Evolutionary conservation across 192 early-diverging fungal genomes (phyloP).

Genomic region (Cladochytrium replicatum): DNA sequence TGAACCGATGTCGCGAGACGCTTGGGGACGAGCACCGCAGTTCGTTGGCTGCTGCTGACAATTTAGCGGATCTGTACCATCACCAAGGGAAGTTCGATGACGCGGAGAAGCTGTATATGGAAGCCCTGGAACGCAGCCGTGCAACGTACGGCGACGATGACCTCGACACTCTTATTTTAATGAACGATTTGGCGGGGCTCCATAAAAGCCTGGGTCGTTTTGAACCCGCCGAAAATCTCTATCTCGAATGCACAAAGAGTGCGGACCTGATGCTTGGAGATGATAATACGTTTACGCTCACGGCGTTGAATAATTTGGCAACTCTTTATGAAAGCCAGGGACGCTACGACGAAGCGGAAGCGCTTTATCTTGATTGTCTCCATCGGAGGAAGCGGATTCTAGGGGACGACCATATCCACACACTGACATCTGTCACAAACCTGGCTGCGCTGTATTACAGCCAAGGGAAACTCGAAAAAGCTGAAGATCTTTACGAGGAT

Average conservation of each 20-base stretch:
- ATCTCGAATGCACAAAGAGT: not conserved
- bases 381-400: conserved; percentile 12
- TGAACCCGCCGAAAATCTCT: not conserved
- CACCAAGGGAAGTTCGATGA: conserved; percentile 7
- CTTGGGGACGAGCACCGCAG: conserved; percentile 12
- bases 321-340: conserved; percentile 7
- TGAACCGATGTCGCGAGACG: not conserved
- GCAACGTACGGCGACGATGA: not conserved
- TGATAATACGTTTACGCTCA: not conserved
- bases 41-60: too few species aligned
- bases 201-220: not conserved
- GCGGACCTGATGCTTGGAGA: not conserved
- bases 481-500: conserved; percentile 13
- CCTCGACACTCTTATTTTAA: not conserved
- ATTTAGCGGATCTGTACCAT: conserved; percentile 1
- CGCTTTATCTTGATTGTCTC: conserved; percentile 1
- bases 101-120: not conserved
- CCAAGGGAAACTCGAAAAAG: conserved; percentile 2
- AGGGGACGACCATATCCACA: conserved; percentile 9
- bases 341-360: conserved; percentile 6
- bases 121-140: not conserved
- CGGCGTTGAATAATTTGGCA: not conserved
- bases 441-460: conserved; percentile 8
- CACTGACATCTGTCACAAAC: conserved; percentile 3
- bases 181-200: not conserved